Conservation (phyloP, 2,329 filamentous ascomycete genomes). For the Hirsutella thompsonii region DNA sequence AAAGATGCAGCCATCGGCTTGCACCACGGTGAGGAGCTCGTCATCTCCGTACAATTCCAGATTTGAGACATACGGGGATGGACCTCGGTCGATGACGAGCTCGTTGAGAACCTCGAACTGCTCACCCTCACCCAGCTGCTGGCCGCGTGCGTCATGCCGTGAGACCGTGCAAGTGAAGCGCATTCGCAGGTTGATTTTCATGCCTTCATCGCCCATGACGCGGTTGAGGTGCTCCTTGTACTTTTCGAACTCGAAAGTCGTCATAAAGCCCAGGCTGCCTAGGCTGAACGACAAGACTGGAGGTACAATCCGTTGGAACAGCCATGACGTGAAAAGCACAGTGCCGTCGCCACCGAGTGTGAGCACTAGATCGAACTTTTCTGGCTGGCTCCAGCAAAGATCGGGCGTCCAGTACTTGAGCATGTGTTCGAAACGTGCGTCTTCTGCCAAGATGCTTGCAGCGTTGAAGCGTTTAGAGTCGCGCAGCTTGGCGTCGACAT, state of each 20-base stretch:
- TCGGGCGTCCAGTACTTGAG: conserved; percentile 94
- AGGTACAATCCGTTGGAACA: conserved; percentile 82
- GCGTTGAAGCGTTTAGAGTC: conserved; percentile 81
- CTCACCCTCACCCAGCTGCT: conserved; percentile 74
- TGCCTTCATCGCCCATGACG: conserved; percentile 87
- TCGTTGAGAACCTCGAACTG: conserved; percentile 98
- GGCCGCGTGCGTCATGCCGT: conserved; percentile 48
- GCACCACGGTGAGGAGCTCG: conserved; percentile 86
- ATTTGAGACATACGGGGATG: conserved; percentile 93
- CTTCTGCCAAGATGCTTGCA: conserved; percentile 54
- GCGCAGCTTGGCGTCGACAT: conserved; percentile 90
- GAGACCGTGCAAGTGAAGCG: conserved; percentile 97
- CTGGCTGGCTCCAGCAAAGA: conserved; percentile 84
- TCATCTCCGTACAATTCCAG: conserved; percentile 93
- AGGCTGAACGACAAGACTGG: conserved; percentile 76
- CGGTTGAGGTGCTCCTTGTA: conserved; percentile 80
- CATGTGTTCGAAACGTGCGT: conserved; percentile 69
- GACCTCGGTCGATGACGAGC: conserved; percentile 93
- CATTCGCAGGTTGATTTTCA: conserved; percentile 97
- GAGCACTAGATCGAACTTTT: conserved; percentile 89
- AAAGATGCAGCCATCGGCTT: conserved; percentile 96
- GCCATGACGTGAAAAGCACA: conserved; percentile 78
- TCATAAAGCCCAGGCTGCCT: conserved; percentile 78
- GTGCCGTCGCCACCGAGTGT: conserved; percentile 81
- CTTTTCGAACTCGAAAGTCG: conserved; percentile 73